Evolutionary conservation across 768 basidiomycete genomes (phyloP), one percentile per base, ranked within the genome.

Genomic region (Lyophyllum shimeji): DNA sequence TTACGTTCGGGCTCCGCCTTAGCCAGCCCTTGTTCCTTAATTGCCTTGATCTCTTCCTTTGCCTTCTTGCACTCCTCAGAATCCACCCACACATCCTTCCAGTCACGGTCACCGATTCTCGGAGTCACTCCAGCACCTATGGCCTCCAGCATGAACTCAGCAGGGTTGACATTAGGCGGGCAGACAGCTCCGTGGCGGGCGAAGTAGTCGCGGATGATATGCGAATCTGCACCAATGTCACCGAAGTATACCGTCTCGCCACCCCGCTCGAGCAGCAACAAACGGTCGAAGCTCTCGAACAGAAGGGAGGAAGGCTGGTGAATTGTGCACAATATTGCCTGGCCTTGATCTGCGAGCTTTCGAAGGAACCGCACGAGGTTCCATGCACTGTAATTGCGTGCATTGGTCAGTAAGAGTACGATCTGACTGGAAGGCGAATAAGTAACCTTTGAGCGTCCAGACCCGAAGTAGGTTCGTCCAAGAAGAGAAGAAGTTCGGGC

Each of bases 161-260:
- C 84, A 21, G 90, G 91, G 67, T 96, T 96, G 64, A 86, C 85
- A 58, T 87, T 86, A 0, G 81, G 46, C 3, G 91, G 90, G 68
- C 91, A 94, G 25, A 69, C 58, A 0, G 89, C 93, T 13, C 93
- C 92, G 58, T 90, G 73, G 15, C 77, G 76, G 21, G 83, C 82
- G 66, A 95, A 93, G 74, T 96, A 96, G 4, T 84, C 77, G 24
- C 82, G 84, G 47, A 95, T 74, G 33, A 84, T 75, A 1, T 73
- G 64, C 3, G 90, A 89, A 59, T 92, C 88, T 42, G 76, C 67
- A 44, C 93, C 94, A 48, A 95, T 91, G 58, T 90, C 88, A 42
- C 93, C 94, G 65, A 92, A 95, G 77, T 95, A 96, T n/a, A 95
- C 90, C 0, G 93, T 94, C 68, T 91, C 86, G 7, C 94, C 94